Base-by-base conservation (phyloP, 805 yeast genomes). In the Wickerhamiella azymoides region DNA sequence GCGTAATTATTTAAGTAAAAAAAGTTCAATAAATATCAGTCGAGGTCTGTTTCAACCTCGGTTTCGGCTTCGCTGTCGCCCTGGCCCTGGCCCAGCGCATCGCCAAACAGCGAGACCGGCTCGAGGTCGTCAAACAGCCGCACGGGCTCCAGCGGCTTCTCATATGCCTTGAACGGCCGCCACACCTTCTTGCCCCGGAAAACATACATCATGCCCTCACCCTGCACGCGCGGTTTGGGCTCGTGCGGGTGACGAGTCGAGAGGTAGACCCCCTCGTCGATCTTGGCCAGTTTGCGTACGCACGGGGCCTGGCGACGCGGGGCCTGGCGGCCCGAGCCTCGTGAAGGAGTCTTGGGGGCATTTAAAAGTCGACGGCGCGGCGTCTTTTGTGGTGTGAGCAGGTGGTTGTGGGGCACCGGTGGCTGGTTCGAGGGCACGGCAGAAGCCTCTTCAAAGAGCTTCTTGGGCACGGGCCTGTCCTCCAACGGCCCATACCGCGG, bases 161-260 rank as follows among this genome's bases (percentile, higher is more conserved):
- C 59, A 16, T 53, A 56, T 11, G 50, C 48, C 11, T 58, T 55
- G 25, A 61, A 57, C 21, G 64, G 65, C 30, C 67, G 48, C 48
- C 63, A 64, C 32, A 64, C 54, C 52, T 53, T 52, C 48, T 62
- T 63, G 25, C 67, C 67, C 10, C 67, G 53, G 47, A 64, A 63
- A 14, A 55, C 60, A 50, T 60, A 64, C 65, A 63, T 60, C 61
- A 64, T 57, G 10, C 68, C 68, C 32, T 41, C 35, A 14, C 30
- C 25, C 14, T 30, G 17, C 2, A 10, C 19, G 35, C 33, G 35
- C 14, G 44, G 39, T n/a, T 9, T 18, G 6, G 21, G 32, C n/a
- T 42, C 40, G 28, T 42, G 45, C n/a, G 45, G 45, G 24, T 42
- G 45, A 26, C 26, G 10, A 8, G 39, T 11, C 11, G 27, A 17